Evolutionary conservation across 2,329 filamentous ascomycete genomes (phyloP), one percentile per base, ranked within the genome.

Genomic region (Ascochyta pisi): DNA sequence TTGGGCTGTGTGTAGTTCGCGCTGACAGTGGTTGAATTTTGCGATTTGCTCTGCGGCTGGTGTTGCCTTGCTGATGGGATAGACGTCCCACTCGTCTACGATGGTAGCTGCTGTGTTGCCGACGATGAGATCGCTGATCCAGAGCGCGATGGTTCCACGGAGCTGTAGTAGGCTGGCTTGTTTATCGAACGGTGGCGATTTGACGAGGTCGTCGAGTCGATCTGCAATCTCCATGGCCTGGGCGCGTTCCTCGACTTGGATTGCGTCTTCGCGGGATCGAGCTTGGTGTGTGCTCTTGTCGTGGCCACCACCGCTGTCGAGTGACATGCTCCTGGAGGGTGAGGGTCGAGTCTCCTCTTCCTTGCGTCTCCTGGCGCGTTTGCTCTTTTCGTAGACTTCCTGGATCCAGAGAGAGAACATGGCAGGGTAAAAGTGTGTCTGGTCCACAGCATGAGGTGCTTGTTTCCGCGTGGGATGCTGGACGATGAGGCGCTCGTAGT

Each of bases 371-470:
- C 44, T 29, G 71, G 69, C 50, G 73, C 77, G 67, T 83, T 83
- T 78, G 86, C 86, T 76, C 55, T 69, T 73, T 42, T 85, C 81
- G 67, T 90, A 85, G 1, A 87, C 80, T 58, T 89, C 86, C 71
- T 91, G 93, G 47, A 96, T 84, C 84, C 95, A 94, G 41, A 92
- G 84, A 44, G 87, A 87, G 64, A 94, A 88, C 78, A 96, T 84
- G 13, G 89, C 89, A 13, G 90, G 87, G 77, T 92, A 93, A 72
- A 97, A 96, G 58, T 91, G 87, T 34, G 90, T 71, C 10, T 90
- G 86, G 61, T 86, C 89, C 38, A 88, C 77, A 3, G 81, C 77
- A 46, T 84, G 77, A 0, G 86, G 86, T 5, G 82, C 80, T 81
- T 65, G 87, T 85, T 79, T 89, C 88, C 6, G 91, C 88, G 74